phyloP scores from a whole-genome alignment of 2,329 filamentous ascomycete species.

The Davidsoniella virescens region DNA sequence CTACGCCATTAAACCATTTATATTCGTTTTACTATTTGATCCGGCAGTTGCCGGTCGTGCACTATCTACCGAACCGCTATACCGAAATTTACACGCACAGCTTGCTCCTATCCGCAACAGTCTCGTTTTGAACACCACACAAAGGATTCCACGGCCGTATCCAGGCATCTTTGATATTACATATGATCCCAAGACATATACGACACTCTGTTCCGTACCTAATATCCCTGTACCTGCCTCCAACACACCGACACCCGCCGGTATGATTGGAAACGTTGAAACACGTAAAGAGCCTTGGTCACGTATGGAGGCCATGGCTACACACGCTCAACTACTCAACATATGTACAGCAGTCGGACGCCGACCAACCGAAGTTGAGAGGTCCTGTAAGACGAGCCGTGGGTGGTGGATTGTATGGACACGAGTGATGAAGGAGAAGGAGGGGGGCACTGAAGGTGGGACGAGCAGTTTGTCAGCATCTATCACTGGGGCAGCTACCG shows the following conservation, averaged over 20 bases:
- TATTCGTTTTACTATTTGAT: conserved; percentile 59
- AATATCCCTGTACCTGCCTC: conserved; percentile 38
- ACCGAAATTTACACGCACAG: conserved; percentile 44
- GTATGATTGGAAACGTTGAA: background rate
- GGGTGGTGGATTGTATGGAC: conserved; percentile 59
- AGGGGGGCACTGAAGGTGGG: background rate
- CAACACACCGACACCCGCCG: conserved; percentile 14
- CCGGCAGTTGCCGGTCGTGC: conserved; percentile 39
- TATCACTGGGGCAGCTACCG: background rate
- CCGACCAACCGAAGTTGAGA: conserved; percentile 33
- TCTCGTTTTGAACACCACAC: conserved; percentile 38
- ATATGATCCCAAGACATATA: conserved; percentile 41
- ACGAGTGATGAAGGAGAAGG: conserved; percentile 26
- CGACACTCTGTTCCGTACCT: conserved; percentile 47
- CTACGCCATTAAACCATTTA: conserved; percentile 59
- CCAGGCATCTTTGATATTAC: conserved; percentile 40
- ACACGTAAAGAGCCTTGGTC: conserved; percentile 31
- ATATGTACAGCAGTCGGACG: conserved; percentile 27
- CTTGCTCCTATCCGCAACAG: conserved; percentile 41
- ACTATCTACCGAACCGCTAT: conserved; percentile 37
- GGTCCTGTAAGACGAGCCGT: conserved; percentile 48
- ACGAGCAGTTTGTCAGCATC: background rate
- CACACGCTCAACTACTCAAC: conserved; percentile 47
- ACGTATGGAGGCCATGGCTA: conserved; percentile 45
- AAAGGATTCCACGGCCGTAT: conserved; percentile 35